Base-by-base conservation (phyloP, 2,329 filamentous ascomycete species). In the Sporothrix dimorphospora region DNA sequence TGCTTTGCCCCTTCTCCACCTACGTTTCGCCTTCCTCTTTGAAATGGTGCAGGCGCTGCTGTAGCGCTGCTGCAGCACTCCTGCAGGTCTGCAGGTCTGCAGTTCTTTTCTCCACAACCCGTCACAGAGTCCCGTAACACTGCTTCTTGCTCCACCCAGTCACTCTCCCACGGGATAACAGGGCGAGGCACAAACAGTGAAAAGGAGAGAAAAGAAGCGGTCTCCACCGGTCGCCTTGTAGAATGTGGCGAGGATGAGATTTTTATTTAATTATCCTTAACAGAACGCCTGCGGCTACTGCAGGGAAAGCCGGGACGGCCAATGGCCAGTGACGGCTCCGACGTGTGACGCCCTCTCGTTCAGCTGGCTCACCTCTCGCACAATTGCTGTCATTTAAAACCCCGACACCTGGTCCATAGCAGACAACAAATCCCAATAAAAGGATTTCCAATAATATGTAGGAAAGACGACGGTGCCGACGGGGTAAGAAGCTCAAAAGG, bases 191-290 rank as follows among this genome's bases (percentile, higher is more conserved):
- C 5, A 21, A 30, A 21, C 30, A 61, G 34, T 38, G 34, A 40
- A 61, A 30, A 9, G 19, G 16, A 63, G 6, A 24, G 42, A 45
- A 12, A 55, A 55, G 21, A n/a, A 53, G 66, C 49, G 66, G 66
- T 69, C 47, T 55, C 66, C 49, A 69, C 67, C 67, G 67, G 51
- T 69, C 67, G 67, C 67, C 67, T 59, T 69, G 67, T 69, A 51
- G 45, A 55, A 21, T 27, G 42, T 51, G 63, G 59, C 59, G 11
- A 59, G 55, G 4, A 24, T 19, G 4, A 8, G 8, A 16, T 45
- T 45, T 30, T 19, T 27, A 24, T 63, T 19, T 21, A 40, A 12
- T 63, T 61, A 24, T 40, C 38, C 40, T 42, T 11, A 14, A 42
- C 40, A 14, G 40, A 42, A 59, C 24, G 51, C 24, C 24, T 40